Evolutionary conservation across 257 asterid species (phyloP), one percentile per base, ranked within the genome.

Genomic region (Nicotiana paniculata): DNA sequence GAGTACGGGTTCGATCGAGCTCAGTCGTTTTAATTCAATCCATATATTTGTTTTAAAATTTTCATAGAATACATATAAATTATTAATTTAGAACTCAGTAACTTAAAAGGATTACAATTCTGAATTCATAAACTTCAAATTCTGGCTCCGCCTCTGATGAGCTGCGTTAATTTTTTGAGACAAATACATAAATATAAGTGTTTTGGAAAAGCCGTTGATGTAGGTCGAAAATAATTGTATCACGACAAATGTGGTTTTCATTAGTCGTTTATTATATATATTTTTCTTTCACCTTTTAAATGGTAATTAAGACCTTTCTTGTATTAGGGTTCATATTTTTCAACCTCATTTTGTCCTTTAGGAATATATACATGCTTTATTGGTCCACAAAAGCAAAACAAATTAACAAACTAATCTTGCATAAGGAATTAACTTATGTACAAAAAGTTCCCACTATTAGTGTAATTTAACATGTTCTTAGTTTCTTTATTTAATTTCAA

Each of bases 291-390:
- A 39, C 82, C 58, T 35, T 24, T 51, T 59, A 57, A 0, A 69
- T 81, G 84, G 80, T 32, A 32, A 32, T 81, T 53, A 68, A 69
- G 80, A 24, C 37, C 39, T 69, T 81, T 53, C 80, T 37, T 81
- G 79, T 69, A 53, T 46, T 30, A 57, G 65, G 70, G 80, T 81
- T 57, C 35, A 43, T 81, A 59, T 54, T 69, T 81, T 62, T 5
- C 8, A 7, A 32, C 55, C 46, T 72, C 79, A 72, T 46, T 74
- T 48, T 4, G 13, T 33, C 79, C 16, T 43, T 43, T 46, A 74
- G 51, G 39, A 48, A 0, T 24, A 32, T 32, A 32, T 32, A 17
- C 15, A 0, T 48, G 13, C 4, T 48, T 75, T 6, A 74, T 74
- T 75, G 16, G 79, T 13, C 62, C 63, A 26, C 62, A 26, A 48